Conservation (phyloP, 345 rosid genomes). For the Acer negundo region DNA sequence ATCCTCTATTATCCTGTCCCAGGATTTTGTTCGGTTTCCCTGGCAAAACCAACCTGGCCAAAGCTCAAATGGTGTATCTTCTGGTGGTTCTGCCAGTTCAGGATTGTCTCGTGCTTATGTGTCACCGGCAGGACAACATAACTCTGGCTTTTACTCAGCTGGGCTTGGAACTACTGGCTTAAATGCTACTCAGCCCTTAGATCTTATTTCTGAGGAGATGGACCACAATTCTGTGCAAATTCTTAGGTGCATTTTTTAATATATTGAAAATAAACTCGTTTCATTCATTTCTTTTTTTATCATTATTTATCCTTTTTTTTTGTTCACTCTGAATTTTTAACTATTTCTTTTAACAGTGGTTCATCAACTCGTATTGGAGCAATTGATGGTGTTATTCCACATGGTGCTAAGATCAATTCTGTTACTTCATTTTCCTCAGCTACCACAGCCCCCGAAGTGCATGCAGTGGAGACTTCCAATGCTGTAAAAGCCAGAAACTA, state of each 20-base stretch:
- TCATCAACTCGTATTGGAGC: slow-evolving; percentile 54
- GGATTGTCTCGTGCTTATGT: slow-evolving; percentile 48
- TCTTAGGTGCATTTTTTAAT: slow-evolving; percentile 49
- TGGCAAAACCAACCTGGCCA: slow-evolving; percentile 91
- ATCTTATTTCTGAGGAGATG: slow-evolving; percentile 57
- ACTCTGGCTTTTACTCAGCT: slow-evolving; percentile 46
- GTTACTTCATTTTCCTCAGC: slow-evolving; percentile 48
- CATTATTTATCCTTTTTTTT: not conserved
- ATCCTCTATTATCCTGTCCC: slow-evolving; percentile 21
- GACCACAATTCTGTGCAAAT: slow-evolving; percentile 54
- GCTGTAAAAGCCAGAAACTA: slow-evolving; percentile 11
- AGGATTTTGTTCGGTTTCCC: slow-evolving; percentile 97
- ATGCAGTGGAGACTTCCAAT: slow-evolving; percentile 10
- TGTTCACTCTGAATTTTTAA: slow-evolving; percentile 13
- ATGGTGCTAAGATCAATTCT: slow-evolving; percentile 51
- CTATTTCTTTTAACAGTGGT: slow-evolving; percentile 40
- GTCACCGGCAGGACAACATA: slow-evolving; percentile 52
- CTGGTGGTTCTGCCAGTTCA: slow-evolving; percentile 49
- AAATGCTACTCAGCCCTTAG: slow-evolving; percentile 59
- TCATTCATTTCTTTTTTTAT: not conserved
- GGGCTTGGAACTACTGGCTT: slow-evolving; percentile 45
- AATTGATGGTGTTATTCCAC: slow-evolving; percentile 48
- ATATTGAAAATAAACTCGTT: not conserved
- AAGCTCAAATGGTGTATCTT: slow-evolving; percentile 53
- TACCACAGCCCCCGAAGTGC: slow-evolving; percentile 50